A percentile compares a stretch with the other conserved stretches of the same genome.
phyloP scores from a whole-genome alignment of 306 rosid genomes.

The Acmispon strigosus region DNA sequence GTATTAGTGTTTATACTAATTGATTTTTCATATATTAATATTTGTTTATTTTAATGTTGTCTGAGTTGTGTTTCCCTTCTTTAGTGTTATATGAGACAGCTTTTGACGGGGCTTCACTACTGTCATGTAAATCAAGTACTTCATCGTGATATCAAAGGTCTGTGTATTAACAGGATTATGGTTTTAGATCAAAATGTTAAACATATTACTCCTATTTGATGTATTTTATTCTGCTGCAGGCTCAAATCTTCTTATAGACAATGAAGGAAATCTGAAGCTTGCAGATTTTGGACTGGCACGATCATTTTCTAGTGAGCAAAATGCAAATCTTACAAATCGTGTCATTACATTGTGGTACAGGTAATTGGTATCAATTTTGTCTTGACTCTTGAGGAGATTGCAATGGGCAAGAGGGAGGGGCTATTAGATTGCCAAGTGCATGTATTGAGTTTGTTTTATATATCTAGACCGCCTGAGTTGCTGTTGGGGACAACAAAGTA shows the following conservation, averaged over 20 bases:
- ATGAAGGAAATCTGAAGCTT: conserved; percentile 62
- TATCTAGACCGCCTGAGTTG: conserved; percentile 67
- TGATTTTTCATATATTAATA: neutral
- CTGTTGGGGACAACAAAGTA: conserved; percentile 67
- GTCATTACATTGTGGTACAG: conserved; percentile 75
- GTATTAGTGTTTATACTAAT: conserved; percentile 17
- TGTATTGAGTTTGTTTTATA: neutral
- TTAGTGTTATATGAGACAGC: conserved; percentile 69
- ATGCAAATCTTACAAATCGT: conserved; percentile 61
- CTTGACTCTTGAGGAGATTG: neutral
- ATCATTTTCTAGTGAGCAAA: conserved; percentile 43
- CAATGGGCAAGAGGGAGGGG: neutral
- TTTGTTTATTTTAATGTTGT: neutral
- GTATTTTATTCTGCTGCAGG: conserved; percentile 39
- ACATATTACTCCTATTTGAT: neutral
- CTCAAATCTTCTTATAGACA: conserved; percentile 69
- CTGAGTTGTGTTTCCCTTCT: conserved; percentile 18
- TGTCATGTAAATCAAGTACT: conserved; percentile 67
- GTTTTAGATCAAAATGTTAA: neutral
- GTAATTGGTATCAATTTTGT: conserved; percentile 19
- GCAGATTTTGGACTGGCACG: conserved; percentile 76
- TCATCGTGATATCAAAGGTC: conserved; percentile 78
- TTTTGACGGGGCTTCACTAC: conserved; percentile 64
- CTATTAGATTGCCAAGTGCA: neutral
- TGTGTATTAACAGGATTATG: neutral